Evolutionary conservation across 1,139 yeast genomes (phyloP).

Genomic region (Debaryomycetaceae sp.): DNA sequence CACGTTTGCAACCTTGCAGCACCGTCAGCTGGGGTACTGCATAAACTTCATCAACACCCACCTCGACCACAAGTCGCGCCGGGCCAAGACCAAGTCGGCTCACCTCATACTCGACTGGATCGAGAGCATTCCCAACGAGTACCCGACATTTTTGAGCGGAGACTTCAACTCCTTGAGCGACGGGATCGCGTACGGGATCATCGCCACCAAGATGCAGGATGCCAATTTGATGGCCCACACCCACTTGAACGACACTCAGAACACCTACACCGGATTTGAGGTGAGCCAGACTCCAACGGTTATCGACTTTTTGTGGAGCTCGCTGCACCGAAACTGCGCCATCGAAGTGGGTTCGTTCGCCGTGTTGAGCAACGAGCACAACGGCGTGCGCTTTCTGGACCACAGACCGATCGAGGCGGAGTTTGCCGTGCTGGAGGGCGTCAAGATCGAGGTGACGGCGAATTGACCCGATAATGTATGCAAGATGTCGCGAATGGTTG

Average conservation of each 20-base stretch:
- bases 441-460: background rate
- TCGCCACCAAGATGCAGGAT: conserved; percentile 21
- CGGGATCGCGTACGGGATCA: conserved; percentile 29
- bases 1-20: conserved; percentile 31
- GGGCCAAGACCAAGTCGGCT: conserved; percentile 29
- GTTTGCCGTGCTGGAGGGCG: background rate
- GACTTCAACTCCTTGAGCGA: conserved; percentile 34
- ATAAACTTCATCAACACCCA: conserved; percentile 41
- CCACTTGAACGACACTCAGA: conserved; percentile 16
- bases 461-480: background rate
- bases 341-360: conserved; percentile 18
- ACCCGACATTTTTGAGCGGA: conserved; percentile 33
- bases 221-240: conserved; percentile 18
- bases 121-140: conserved; percentile 20
- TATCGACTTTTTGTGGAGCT: conserved; percentile 29
- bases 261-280: conserved; percentile 40
- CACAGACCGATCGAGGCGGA: conserved; percentile 38
- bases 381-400: conserved; percentile 29
- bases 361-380: conserved; percentile 20
- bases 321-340: conserved; percentile 10
- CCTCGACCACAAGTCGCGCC: conserved; percentile 39
- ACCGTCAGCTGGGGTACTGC: conserved; percentile 17
- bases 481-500: background rate
- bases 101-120: conserved; percentile 29
- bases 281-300: conserved; percentile 18